phyloP scores from a whole-genome alignment of 495 filamentous ascomycete genomes.

The Apiosordaria backusii region DNA sequence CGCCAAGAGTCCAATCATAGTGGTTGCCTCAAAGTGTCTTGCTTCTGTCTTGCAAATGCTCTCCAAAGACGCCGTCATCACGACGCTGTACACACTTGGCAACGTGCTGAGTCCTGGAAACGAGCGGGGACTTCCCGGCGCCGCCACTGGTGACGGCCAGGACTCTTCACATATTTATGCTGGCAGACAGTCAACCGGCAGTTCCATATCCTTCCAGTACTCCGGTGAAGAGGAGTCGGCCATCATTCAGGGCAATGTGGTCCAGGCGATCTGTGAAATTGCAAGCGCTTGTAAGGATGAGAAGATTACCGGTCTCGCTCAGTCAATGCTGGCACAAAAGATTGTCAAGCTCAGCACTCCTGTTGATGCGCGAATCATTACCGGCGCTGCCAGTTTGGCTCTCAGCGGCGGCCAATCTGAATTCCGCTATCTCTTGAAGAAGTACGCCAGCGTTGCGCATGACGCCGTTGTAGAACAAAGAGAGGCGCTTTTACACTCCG shows the following conservation, averaged over 20 bases:
- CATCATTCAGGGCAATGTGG: conserved; percentile 69
- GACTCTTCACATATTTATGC: conserved; percentile 45
- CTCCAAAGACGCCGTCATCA: conserved; percentile 90
- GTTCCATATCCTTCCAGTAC: conserved; percentile 69
- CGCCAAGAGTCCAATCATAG: conserved; percentile 59
- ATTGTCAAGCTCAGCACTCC: conserved; percentile 72
- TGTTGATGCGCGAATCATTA: conserved; percentile 79
- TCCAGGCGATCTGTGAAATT: conserved; percentile 85
- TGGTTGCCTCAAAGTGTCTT: conserved; percentile 74
- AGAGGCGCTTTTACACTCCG: conserved; percentile 55
- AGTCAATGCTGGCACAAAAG: conserved; percentile 93
- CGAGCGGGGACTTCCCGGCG: conserved; percentile 41
- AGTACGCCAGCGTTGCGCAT: conserved; percentile 69
- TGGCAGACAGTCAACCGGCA: conserved; percentile 61
- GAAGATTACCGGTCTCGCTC: conserved; percentile 90
- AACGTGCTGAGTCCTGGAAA: conserved; percentile 77
- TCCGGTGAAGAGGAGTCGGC: conserved; percentile 70
- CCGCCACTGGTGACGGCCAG: conserved; percentile 34
- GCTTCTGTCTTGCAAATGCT: conserved; percentile 73
- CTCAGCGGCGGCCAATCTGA: conserved; percentile 69
- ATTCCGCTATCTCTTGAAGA: conserved; percentile 77
- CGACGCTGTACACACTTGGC: conserved; percentile 88
- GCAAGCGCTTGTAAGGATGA: conserved; percentile 76
- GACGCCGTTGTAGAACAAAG: conserved; percentile 67
- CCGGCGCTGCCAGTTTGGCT: conserved; percentile 73